These are phyloP conservation scores for Boletus patriciae DNA, from an alignment of 768 basidiomycete genomes.

Conservation along the genomic window DNA sequence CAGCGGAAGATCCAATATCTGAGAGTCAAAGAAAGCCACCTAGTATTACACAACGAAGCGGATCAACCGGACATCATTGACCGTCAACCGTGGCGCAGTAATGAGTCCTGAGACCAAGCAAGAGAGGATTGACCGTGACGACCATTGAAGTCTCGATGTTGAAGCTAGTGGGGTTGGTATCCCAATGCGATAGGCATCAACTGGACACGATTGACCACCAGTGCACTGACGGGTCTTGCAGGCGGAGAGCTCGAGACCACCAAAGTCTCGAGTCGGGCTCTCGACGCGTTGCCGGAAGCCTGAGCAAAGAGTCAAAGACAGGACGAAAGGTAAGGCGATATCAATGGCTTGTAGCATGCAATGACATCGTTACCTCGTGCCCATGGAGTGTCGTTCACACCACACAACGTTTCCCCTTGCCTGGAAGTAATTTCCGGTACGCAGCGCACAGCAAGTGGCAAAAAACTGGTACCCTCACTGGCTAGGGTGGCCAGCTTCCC, in stretches of 20 bases:
- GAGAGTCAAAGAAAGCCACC: not conserved
- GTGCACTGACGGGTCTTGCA: not conserved
- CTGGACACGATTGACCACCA: not conserved
- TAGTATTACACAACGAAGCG: not conserved
- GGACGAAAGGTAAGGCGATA: not conserved
- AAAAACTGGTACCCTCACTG: not conserved
- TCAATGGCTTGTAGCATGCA: not conserved
- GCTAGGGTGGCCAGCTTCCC: not conserved
- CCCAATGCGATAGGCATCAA: not conserved
- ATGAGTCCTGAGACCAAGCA: not conserved
- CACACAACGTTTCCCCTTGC: not conserved
- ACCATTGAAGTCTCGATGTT: not conserved
- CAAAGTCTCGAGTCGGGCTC: too few relatives aligned
- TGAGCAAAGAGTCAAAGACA: not conserved
- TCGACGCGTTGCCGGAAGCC: not conserved
- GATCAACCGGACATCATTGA: too few relatives aligned
- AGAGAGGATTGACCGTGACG: not conserved
- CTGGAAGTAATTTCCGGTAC: not conserved
- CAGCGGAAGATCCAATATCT: not conserved
- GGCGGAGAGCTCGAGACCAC: too few relatives aligned
- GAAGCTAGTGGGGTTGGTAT: not conserved
- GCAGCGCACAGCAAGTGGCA: not conserved
- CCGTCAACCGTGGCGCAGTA: not conserved
- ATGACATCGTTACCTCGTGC: not conserved
- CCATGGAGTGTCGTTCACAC: too few relatives aligned